A percentile compares a stretch with the other conserved stretches of the same genome.
Evolutionary conservation across 164 flowering plant genomes (phyloP).

Genomic region (Macadamia integrifolia): DNA sequence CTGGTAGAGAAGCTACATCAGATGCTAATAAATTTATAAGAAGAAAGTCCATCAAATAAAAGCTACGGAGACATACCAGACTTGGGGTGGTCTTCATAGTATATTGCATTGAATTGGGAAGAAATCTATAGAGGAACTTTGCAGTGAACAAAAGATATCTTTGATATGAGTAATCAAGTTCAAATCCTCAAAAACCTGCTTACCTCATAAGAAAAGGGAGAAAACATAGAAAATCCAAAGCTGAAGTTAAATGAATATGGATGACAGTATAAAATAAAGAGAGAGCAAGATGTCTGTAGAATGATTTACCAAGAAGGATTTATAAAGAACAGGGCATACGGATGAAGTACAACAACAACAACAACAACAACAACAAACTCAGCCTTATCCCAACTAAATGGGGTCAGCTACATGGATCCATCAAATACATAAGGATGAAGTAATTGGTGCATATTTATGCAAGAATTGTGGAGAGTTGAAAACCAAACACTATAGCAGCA

Average conservation of each 20-base stretch:
- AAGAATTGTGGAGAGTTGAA: not conserved
- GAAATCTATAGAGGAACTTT: constrained; percentile 30
- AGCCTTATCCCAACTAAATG: too few species aligned
- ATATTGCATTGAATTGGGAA: constrained; percentile 20
- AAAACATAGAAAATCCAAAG: not conserved
- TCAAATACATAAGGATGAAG: too few species aligned
- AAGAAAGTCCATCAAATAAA: not conserved
- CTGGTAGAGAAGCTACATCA: constrained; percentile 26
- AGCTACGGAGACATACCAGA: constrained; percentile 27
- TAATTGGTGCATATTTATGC: not conserved
- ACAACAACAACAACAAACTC: not conserved
- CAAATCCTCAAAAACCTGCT: constrained; percentile 57
- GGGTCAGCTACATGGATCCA: too few species aligned
- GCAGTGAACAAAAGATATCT: constrained; percentile 39
- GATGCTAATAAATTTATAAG: not conserved
- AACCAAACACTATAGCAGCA: not conserved
- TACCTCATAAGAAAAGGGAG: constrained; percentile 9
- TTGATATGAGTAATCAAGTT: constrained; percentile 44
- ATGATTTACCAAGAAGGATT: not conserved
- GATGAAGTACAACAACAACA: not conserved
- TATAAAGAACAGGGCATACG: not conserved
- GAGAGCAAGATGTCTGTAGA: not conserved
- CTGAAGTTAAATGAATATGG: not conserved
- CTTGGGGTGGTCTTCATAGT: constrained; percentile 15
- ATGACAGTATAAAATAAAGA: not conserved